phyloP scores from a whole-genome alignment of 352 stramenopile species.

The Phytophthora vignae region DNA sequence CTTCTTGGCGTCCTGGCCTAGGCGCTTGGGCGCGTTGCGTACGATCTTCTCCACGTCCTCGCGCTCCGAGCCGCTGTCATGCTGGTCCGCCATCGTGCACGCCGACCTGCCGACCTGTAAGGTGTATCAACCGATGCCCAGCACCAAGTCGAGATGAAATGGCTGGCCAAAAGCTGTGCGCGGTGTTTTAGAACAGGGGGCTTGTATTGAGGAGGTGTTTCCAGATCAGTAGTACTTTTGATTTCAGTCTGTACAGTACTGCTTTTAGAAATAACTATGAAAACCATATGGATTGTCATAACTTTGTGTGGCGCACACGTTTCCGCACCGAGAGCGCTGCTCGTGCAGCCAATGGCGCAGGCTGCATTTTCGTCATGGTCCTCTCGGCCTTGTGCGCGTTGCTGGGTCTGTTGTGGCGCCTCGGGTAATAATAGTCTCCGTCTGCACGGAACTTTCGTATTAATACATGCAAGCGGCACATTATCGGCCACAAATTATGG shows the following conservation, averaged over 20 bases:
- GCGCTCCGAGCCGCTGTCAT: conserved; percentile 62
- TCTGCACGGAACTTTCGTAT: too few relatives aligned
- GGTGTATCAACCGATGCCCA: conserved; percentile 8
- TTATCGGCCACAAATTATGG: conserved; percentile 1
- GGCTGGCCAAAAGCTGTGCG: conserved; percentile 23
- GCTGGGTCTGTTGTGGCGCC: not conserved
- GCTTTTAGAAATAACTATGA: not conserved
- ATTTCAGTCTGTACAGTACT: not conserved
- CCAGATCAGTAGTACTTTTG: not conserved
- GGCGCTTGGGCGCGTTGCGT: conserved; percentile 65
- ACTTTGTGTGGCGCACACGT: not conserved
- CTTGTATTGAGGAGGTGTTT: not conserved
- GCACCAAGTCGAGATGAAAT: conserved; percentile 18
- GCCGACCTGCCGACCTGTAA: too few relatives aligned
- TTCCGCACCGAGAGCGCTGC: not conserved
- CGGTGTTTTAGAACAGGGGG: conserved; percentile 10
- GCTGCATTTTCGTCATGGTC: too few relatives aligned
- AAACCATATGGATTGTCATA: not conserved
- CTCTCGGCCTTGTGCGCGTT: not conserved
- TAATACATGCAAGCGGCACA: not conserved
- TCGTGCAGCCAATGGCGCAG: not conserved
- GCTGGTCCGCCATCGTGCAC: conserved; percentile 36
- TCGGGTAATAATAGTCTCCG: not conserved
- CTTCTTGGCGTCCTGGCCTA: conserved; percentile 49
- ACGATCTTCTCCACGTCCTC: conserved; percentile 69